Evolutionary conservation across 2,329 filamentous ascomycete species (phyloP).

Genomic region (Penicillium sp.): DNA sequence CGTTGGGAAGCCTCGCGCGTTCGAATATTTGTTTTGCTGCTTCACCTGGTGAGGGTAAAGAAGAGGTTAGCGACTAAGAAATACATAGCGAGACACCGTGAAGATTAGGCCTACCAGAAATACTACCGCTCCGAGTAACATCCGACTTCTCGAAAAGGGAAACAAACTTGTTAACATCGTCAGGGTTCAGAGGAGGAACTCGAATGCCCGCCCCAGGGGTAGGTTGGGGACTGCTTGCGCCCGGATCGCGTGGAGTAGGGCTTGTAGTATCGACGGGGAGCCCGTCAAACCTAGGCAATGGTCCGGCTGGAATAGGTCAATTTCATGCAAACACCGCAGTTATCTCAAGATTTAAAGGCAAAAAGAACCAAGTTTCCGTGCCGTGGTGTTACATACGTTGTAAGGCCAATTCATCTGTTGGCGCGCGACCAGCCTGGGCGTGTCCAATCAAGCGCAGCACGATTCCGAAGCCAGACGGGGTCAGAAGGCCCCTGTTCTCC

Average conservation of each 20-base stretch:
- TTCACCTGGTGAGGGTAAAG: conserved; percentile 61
- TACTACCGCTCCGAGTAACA: conserved; percentile 69
- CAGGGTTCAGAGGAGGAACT: conserved; percentile 84
- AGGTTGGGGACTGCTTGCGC: conserved; percentile 50
- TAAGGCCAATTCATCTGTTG: conserved; percentile 79
- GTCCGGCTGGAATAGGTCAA: conserved; percentile 61
- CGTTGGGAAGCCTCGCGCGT: conserved; percentile 85
- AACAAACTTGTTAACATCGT: conserved; percentile 88
- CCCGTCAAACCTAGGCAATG: conserved; percentile 91
- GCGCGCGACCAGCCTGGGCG: conserved; percentile 85
- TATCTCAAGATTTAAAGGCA: background rate
- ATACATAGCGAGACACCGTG: background rate
- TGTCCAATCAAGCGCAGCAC: conserved; percentile 94
- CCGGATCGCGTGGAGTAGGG: conserved; percentile 56
- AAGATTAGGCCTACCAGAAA: conserved; percentile 61
- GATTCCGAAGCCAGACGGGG: conserved; percentile 88
- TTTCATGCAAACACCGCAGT: background rate
- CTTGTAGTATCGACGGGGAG: conserved; percentile 55
- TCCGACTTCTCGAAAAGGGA: conserved; percentile 89
- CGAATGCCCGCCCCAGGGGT: conserved; percentile 69
- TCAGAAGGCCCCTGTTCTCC: conserved; percentile 93
- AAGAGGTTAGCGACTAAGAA: conserved; percentile 18
- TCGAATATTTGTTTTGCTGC: conserved; percentile 94
- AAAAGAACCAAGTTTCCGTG: background rate
- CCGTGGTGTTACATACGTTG: conserved; percentile 60